phyloP scores from a whole-genome alignment of 1,284 basidiomycete species.

The Cerioporus squamosus region DNA sequence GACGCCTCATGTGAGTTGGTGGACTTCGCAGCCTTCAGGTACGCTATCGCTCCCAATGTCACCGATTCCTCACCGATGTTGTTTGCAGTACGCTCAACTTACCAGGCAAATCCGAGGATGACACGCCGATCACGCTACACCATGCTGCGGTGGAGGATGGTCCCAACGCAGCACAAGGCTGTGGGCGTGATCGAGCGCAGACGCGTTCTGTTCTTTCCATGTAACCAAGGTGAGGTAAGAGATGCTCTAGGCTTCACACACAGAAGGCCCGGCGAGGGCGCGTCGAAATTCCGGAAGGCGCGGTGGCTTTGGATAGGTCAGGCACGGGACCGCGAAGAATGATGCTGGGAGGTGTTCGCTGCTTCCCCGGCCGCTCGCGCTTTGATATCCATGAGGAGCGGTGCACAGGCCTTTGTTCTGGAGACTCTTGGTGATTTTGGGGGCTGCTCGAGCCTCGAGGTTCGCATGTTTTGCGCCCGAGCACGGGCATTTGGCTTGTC shows the following conservation, averaged over 20 bases:
- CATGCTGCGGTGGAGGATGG: slow-evolving; percentile 11
- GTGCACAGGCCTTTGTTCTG: neutral
- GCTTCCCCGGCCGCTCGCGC: slow-evolving; percentile 12
- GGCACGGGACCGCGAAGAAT: slow-evolving; percentile 21
- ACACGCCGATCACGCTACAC: slow-evolving; percentile 10
- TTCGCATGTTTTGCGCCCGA: neutral
- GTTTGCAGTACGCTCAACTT: neutral
- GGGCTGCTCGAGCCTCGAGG: too few relatives aligned
- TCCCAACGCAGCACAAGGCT: slow-evolving; percentile 22
- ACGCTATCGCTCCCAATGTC: neutral
- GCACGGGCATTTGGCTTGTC: neutral
- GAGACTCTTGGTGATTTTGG: too few relatives aligned
- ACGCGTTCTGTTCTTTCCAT: slow-evolving; percentile 25
- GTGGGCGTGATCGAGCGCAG: slow-evolving; percentile 19
- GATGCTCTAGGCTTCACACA: slow-evolving; percentile 14
- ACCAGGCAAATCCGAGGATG: neutral
- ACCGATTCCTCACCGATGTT: too few relatives aligned
- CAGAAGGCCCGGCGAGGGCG: slow-evolving; percentile 12
- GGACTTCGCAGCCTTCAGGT: neutral
- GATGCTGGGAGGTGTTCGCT: slow-evolving; percentile 17
- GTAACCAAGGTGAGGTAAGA: slow-evolving; percentile 32
- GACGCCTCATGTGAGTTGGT: neutral
- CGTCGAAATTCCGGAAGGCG: neutral
- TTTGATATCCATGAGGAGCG: neutral
- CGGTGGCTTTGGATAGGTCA: slow-evolving; percentile 11